Percentiles rank a stretch among this genome's conserved stretches.
These are phyloP conservation scores for Sclerotinia minor DNA, from an alignment of 2,329 filamentous ascomycete species.

Conservation along the genomic window DNA sequence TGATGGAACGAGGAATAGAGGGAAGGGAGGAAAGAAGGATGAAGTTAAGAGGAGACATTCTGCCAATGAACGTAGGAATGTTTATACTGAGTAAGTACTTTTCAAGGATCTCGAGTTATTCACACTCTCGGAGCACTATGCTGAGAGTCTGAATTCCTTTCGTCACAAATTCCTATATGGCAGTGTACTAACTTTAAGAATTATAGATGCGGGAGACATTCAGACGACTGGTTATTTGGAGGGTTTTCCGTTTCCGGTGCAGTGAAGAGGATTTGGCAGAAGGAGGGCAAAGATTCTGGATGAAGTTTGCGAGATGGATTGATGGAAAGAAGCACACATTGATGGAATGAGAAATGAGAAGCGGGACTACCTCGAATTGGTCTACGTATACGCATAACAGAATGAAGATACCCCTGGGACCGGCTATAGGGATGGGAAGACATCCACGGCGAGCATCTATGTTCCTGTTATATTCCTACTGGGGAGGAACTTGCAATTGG, in stretches of 20 bases:
- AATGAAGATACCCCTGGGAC: not conserved
- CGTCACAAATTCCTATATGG: not conserved
- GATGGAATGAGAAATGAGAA: not conserved
- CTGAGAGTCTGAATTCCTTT: not conserved
- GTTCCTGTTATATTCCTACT: not conserved
- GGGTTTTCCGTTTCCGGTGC: conserved; percentile 20
- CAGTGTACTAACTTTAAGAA: not conserved
- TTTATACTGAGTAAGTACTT: conserved; percentile 27
- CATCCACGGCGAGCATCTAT: not conserved
- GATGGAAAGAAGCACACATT: not conserved
- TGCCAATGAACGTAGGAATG: conserved; percentile 21
- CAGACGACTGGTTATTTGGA: conserved; percentile 29
- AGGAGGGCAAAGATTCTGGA: conserved; percentile 19
- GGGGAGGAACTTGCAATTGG: not conserved
- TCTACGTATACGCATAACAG: not conserved
- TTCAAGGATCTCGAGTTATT: not conserved
- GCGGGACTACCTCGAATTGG: not conserved
- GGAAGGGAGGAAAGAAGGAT: conserved; percentile 20
- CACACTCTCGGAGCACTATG: not conserved
- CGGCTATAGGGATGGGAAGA: not conserved
- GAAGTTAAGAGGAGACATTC: conserved; percentile 16
- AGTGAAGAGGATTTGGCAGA: conserved; percentile 28
- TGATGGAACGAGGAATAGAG: not conserved
- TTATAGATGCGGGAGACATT: conserved; percentile 27
- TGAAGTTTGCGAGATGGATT: not conserved